phyloP scores from a whole-genome alignment of 1,139 yeast species.

The Scheffersomyces cryptocercus region DNA sequence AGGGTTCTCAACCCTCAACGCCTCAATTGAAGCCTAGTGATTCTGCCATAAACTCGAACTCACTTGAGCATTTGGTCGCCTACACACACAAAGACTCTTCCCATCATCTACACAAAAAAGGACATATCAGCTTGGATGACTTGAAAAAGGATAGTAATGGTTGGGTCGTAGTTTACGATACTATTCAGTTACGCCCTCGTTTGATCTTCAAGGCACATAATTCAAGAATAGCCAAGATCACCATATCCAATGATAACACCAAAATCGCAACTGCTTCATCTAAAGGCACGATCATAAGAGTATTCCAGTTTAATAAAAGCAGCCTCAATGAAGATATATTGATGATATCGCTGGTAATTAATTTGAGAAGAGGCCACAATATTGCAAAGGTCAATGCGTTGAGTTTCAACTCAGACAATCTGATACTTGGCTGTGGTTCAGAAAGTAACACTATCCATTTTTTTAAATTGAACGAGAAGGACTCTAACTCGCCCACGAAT shows the following conservation, averaged over 20 bases:
- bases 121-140: conserved; percentile 25
- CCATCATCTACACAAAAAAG: conserved; percentile 7
- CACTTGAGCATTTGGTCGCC: conserved; percentile 17
- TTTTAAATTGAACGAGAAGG: conserved; percentile 40
- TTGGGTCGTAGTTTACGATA: conserved; percentile 59
- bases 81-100: conserved; percentile 21
- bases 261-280: conserved; percentile 67
- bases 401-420: conserved; percentile 51
- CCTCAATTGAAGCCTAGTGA: conserved; percentile 22
- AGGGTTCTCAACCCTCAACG: conserved; percentile 4
- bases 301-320: conserved; percentile 25
- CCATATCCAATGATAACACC: conserved; percentile 52
- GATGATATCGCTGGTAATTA: conserved; percentile 40
- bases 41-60: conserved; percentile 10
- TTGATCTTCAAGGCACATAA: conserved; percentile 62
- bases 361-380: conserved; percentile 71
- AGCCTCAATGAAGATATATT: conserved; percentile 12
- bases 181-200: conserved; percentile 55
- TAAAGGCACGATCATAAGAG: conserved; percentile 72
- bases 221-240: conserved; percentile 46
- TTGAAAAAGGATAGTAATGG: conserved; percentile 31
- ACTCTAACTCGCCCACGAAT: not conserved
- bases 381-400: conserved; percentile 56
- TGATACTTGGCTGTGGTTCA: conserved; percentile 64
- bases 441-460: conserved; percentile 71